These are phyloP conservation scores for Pythium dissimile DNA, from an alignment of 352 stramenopile genomes.

Conservation along the genomic window DNA sequence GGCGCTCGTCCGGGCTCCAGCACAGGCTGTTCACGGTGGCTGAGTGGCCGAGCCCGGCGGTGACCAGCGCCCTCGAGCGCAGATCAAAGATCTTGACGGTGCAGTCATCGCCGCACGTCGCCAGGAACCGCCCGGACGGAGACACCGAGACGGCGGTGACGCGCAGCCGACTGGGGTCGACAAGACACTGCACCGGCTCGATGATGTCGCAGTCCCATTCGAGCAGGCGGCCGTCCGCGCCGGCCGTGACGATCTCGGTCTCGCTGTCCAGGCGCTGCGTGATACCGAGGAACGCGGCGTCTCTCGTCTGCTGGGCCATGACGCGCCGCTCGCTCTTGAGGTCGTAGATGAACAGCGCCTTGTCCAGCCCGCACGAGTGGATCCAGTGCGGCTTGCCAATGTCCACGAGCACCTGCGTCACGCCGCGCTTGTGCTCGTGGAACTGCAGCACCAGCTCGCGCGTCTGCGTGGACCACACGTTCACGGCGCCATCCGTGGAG, in stretches of 20 bases:
- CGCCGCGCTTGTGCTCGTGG: slow-evolving; percentile 84
- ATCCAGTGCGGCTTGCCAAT: slow-evolving; percentile 72
- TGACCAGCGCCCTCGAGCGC: slow-evolving; percentile 39
- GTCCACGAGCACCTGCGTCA: slow-evolving; percentile 81
- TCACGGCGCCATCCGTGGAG: slow-evolving; percentile 81
- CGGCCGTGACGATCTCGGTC: slow-evolving; percentile 88
- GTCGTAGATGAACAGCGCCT: slow-evolving; percentile 90
- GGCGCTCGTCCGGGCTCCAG: slow-evolving; percentile 90
- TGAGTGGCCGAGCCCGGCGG: slow-evolving; percentile 59
- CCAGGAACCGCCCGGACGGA: slow-evolving; percentile 72
- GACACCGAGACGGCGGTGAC: slow-evolving; percentile 50
- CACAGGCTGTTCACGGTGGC: slow-evolving; percentile 63
- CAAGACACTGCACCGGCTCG: slow-evolving; percentile 62
- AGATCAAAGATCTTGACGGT: slow-evolving; percentile 81
- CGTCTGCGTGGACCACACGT: slow-evolving; percentile 82
- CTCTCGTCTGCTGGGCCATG: slow-evolving; percentile 76
- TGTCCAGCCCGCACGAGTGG: slow-evolving; percentile 85
- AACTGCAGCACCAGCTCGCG: slow-evolving; percentile 90
- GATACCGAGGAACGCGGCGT: slow-evolving; percentile 75
- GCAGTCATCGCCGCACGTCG: slow-evolving; percentile 76
- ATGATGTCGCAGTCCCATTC: slow-evolving; percentile 90
- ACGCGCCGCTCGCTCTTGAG: slow-evolving; percentile 82
- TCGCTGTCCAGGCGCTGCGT: slow-evolving; percentile 88
- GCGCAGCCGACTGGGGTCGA: slow-evolving; percentile 40
- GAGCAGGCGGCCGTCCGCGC: slow-evolving; percentile 76